These are phyloP conservation scores for Hyphopichia buzzinii DNA, from an alignment of 1,139 yeast genomes.

Conservation along the genomic window DNA sequence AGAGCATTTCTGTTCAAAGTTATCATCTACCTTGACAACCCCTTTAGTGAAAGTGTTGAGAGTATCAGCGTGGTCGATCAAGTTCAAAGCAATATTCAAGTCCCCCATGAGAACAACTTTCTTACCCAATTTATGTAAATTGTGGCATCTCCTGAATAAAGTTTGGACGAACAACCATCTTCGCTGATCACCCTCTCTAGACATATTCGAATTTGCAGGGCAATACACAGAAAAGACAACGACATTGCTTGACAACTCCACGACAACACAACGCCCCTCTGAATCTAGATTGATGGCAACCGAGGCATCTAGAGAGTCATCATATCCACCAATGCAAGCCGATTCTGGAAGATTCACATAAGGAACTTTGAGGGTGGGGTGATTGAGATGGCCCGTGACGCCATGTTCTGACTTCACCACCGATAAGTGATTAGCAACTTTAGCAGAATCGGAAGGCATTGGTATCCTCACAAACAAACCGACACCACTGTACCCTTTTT, in stretches of 20 bases:
- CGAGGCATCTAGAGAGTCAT: conserved; percentile 25
- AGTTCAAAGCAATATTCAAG: conserved; percentile 73
- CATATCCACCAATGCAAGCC: conserved; percentile 70
- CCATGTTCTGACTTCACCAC: conserved; percentile 88
- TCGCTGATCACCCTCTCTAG: conserved; percentile 68
- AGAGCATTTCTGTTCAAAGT: background rate
- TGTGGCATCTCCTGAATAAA: conserved; percentile 59
- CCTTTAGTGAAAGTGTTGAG: conserved; percentile 37
- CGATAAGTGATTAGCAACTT: conserved; percentile 35
- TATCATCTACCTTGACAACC: background rate
- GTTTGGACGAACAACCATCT: conserved; percentile 57
- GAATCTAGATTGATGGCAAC: conserved; percentile 56
- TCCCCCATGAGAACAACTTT: conserved; percentile 83
- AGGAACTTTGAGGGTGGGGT: conserved; percentile 3
- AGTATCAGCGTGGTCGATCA: conserved; percentile 79
- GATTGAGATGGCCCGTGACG: conserved; percentile 62
- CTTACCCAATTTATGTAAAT: conserved; percentile 53
- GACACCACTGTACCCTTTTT: conserved; percentile 90
- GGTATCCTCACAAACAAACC: conserved; percentile 73
- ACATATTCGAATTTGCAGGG: conserved; percentile 80
- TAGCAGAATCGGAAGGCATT: conserved; percentile 31
- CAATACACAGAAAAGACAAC: conserved; percentile 81
- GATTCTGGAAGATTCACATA: conserved; percentile 22
- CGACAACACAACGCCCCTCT: conserved; percentile 80
- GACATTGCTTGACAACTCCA: conserved; percentile 64